These are phyloP conservation scores for Mycogone perniciosa DNA, from an alignment of 2,329 filamentous ascomycete genomes.

Conservation along the genomic window DNA sequence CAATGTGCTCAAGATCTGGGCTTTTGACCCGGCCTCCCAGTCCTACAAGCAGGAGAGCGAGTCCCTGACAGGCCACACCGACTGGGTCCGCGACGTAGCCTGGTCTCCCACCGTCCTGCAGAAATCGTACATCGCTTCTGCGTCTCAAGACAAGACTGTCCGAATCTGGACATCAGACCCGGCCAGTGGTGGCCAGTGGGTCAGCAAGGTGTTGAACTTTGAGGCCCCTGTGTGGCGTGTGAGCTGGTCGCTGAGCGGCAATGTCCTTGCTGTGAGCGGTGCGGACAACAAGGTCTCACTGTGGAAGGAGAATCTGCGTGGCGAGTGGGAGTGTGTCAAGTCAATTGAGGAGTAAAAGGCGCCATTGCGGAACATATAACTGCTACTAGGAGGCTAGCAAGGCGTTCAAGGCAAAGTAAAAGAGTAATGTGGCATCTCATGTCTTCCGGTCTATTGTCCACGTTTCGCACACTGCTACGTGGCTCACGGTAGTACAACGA, in stretches of 20 bases:
- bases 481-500: not conserved
- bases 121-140: slow-evolving; percentile 94
- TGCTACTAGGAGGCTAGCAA: slow-evolving; percentile 17
- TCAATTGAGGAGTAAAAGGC: slow-evolving; percentile 74
- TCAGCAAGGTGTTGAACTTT: slow-evolving; percentile 77
- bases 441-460: not conserved
- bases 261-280: slow-evolving; percentile 87
- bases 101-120: slow-evolving; percentile 94
- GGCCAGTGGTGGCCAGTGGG: slow-evolving; percentile 64
- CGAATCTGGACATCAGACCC: slow-evolving; percentile 86
- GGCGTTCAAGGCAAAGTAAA: slow-evolving; percentile 31
- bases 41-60: slow-evolving; percentile 57
- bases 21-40: slow-evolving; percentile 60
- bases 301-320: slow-evolving; percentile 97
- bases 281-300: slow-evolving; percentile 94
- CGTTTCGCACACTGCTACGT: not conserved
- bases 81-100: slow-evolving; percentile 96
- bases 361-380: not conserved
- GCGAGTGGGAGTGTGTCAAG: slow-evolving; percentile 96
- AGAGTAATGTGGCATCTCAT: slow-evolving; percentile 3
- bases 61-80: slow-evolving; percentile 72
- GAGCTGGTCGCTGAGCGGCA: slow-evolving; percentile 95
- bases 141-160: slow-evolving; percentile 93
- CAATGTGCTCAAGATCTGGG: slow-evolving; percentile 91
- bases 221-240: slow-evolving; percentile 91